These are phyloP conservation scores for Tolypocladium sp. DNA, from an alignment of 2,329 filamentous ascomycete species.

Conservation along the genomic window DNA sequence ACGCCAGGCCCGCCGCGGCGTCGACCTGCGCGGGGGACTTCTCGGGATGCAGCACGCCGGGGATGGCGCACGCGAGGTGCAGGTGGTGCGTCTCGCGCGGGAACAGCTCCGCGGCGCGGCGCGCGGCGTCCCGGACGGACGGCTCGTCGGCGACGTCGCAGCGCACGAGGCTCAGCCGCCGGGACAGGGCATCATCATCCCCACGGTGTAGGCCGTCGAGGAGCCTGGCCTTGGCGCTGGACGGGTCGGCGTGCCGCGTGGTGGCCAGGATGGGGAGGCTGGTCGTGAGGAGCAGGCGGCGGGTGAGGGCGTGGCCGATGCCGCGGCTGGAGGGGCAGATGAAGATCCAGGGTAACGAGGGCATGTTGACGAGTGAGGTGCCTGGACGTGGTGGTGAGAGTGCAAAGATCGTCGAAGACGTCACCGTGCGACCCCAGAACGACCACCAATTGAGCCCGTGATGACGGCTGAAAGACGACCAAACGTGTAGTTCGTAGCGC, in stretches of 20 bases:
- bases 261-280: constrained; percentile 38
- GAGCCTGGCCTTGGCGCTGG: constrained; percentile 22
- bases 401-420: too few relatives aligned
- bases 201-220: constrained; percentile 16
- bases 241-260: constrained; percentile 25
- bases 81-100: constrained; percentile 45
- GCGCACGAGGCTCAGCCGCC: constrained; percentile 28
- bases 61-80: constrained; percentile 59
- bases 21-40: constrained; percentile 60
- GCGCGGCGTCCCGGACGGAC: constrained; percentile 48
- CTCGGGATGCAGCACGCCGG: constrained; percentile 65
- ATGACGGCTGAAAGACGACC: not conserved
- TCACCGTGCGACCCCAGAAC: too few relatives aligned
- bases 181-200: constrained; percentile 11
- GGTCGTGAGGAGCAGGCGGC: constrained; percentile 37
- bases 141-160: constrained; percentile 50
- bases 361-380: constrained; percentile 20
- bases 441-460: not conserved
- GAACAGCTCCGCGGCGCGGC: constrained; percentile 41
- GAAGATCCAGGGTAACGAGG: constrained; percentile 40
- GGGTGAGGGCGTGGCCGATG: constrained; percentile 38
- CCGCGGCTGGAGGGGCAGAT: constrained; percentile 38
- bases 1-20: constrained; percentile 51
- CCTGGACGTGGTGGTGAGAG: not conserved
- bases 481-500: not conserved